Evolutionary conservation across 2,329 filamentous ascomycete genomes (phyloP).

Genomic region (Neocatenulostroma microsporum): DNA sequence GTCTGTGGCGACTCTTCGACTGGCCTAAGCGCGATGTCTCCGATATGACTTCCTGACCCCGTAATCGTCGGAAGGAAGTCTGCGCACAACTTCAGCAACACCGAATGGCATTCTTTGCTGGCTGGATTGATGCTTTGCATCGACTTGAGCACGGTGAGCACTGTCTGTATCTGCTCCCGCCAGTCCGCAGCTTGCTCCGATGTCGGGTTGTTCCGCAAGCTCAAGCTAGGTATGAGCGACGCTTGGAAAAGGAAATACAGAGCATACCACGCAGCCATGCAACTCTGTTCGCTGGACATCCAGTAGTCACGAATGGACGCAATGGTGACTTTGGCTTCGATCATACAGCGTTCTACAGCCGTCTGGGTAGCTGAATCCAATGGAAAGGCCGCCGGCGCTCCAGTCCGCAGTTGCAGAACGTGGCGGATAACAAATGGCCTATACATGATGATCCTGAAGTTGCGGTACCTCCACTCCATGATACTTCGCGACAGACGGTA

Average conservation of each 20-base stretch:
- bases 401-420: constrained; percentile 23
- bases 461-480: constrained; percentile 39
- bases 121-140: constrained; percentile 36
- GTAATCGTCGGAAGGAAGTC: constrained; percentile 20
- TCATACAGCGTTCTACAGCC: constrained; percentile 35
- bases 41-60: neutral
- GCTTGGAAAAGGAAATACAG: constrained; percentile 47
- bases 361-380: constrained; percentile 14
- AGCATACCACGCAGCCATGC: constrained; percentile 40
- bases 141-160: constrained; percentile 32
- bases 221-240: constrained; percentile 42
- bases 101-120: constrained; percentile 35
- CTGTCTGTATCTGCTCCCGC: constrained; percentile 35
- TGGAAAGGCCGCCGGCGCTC: constrained; percentile 6
- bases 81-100: constrained; percentile 38
- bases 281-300: constrained; percentile 31
- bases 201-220: constrained; percentile 38
- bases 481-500: constrained; percentile 37
- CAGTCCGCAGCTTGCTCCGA: constrained; percentile 33
- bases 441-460: constrained; percentile 44
- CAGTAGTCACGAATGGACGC: constrained; percentile 34
- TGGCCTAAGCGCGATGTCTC: constrained; percentile 16
- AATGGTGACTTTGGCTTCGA: constrained; percentile 37
- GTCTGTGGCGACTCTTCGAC: constrained; percentile 36
- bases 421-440: constrained; percentile 40